Percentiles rank a stretch among this genome's conserved stretches.
Conservation (phyloP, 352 stramenopile genomes). For the Phytopythium mirpurense region DNA sequence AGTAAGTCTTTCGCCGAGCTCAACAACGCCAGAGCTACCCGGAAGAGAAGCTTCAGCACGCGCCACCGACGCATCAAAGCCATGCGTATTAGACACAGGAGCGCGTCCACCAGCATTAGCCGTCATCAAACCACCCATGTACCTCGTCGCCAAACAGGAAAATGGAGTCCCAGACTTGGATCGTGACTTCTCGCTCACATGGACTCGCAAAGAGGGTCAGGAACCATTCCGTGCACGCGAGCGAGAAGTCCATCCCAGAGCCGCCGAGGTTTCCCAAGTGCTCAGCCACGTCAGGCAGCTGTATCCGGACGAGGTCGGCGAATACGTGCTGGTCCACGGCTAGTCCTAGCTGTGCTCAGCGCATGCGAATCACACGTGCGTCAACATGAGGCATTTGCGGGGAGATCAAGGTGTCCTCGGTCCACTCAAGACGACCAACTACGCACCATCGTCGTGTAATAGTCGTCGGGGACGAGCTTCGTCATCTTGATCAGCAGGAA, state of each 20-base stretch:
- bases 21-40: constrained; percentile 65
- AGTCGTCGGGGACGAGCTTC: constrained; percentile 75
- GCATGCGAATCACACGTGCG: not conserved
- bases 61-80: not conserved
- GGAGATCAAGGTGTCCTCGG: not conserved
- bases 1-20: constrained; percentile 54
- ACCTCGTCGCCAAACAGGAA: constrained; percentile 84
- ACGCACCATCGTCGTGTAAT: constrained; percentile 85
- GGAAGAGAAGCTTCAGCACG: constrained; percentile 60
- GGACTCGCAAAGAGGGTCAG: constrained; percentile 84
- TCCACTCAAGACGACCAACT: constrained; percentile 1
- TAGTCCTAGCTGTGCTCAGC: constrained; percentile 48
- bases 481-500: constrained; percentile 82
- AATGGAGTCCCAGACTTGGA: constrained; percentile 80
- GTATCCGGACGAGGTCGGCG: constrained; percentile 72
- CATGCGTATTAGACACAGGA: not conserved
- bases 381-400: not conserved
- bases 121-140: not conserved
- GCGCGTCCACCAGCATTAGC: not conserved
- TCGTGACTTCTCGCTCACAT: constrained; percentile 61
- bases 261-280: constrained; percentile 61
- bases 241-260: constrained; percentile 81
- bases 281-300: constrained; percentile 63
- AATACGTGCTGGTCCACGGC: constrained; percentile 89
- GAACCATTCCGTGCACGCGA: constrained; percentile 88